Percentiles rank a stretch among this genome's conserved stretches.
phyloP scores from a whole-genome alignment of 257 asterid genomes.

The Solanum rostratum region DNA sequence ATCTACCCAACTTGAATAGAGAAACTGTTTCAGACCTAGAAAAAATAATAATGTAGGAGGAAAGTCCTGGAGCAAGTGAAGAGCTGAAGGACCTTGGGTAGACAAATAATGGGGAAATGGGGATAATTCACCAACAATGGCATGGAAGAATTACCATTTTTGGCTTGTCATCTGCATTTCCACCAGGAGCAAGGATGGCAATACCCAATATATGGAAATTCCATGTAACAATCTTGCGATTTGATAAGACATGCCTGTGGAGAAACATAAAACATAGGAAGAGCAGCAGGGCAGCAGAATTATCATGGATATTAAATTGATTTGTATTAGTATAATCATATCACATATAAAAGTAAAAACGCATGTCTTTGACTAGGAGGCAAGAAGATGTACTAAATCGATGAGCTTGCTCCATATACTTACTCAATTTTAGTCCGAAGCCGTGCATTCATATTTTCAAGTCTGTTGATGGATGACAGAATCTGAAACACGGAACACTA shows the following conservation, averaged over 20 bases:
- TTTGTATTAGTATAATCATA: neutral
- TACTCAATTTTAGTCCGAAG: slow-evolving; percentile 74
- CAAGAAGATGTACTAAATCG: neutral
- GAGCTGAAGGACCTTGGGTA: neutral
- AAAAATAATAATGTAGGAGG: neutral
- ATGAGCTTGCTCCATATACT: slow-evolving; percentile 13
- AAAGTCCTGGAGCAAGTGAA: neutral
- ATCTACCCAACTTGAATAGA: neutral
- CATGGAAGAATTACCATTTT: slow-evolving; percentile 32
- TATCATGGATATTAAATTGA: neutral
- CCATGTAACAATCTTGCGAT: slow-evolving; percentile 58
- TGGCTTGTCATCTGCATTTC: slow-evolving; percentile 26
- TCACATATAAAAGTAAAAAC: neutral
- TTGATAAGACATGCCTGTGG: slow-evolving; percentile 64
- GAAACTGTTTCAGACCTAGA: neutral
- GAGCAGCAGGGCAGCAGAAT: neutral
- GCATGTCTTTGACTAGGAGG: neutral
- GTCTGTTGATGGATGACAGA: slow-evolving; percentile 56
- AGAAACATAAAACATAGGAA: slow-evolving; percentile 1
- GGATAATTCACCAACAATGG: neutral
- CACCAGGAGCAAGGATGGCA: slow-evolving; percentile 43
- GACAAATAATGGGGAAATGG: neutral
- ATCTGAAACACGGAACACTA: slow-evolving; percentile 37
- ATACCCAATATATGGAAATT: slow-evolving; percentile 37
- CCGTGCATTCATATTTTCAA: slow-evolving; percentile 48